These are phyloP conservation scores for Mercurialis annua DNA, from an alignment of 345 rosid species.

Conservation along the genomic window DNA sequence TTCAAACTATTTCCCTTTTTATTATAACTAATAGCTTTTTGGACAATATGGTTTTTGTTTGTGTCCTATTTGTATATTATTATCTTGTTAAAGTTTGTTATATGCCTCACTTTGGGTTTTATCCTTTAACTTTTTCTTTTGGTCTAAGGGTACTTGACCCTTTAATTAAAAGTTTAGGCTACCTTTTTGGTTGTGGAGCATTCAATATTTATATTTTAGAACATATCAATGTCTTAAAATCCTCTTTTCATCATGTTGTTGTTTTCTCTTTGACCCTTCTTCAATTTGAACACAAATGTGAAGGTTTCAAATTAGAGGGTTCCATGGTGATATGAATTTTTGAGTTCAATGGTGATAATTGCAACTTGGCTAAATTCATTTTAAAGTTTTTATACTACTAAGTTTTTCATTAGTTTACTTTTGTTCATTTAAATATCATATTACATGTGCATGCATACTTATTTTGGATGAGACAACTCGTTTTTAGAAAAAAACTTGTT, in stretches of 20 bases:
- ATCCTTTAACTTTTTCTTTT: not conserved
- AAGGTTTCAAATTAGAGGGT: no score
- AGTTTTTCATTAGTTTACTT: no score
- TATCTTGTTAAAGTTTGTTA: slow-evolving; percentile 22
- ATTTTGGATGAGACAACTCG: no score
- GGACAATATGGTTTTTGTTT: slow-evolving; percentile 17
- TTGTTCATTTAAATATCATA: no score
- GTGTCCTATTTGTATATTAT: slow-evolving; percentile 26
- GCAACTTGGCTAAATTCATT: no score
- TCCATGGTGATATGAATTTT: no score
- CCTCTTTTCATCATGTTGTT: slow-evolving; percentile 11
- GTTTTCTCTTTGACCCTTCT: not conserved
- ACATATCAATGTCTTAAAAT: not conserved
- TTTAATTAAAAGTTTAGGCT: slow-evolving; percentile 29
- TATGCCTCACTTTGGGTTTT: slow-evolving; percentile 16
- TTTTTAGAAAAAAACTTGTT: no score
- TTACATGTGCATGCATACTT: no score
- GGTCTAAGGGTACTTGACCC: slow-evolving; percentile 21
- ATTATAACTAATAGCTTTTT: slow-evolving; percentile 4
- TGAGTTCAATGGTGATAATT: no score
- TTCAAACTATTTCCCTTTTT: no score
- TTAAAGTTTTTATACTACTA: no score
- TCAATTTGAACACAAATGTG: not conserved
- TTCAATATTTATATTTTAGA: not conserved
- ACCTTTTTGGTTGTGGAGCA: slow-evolving; percentile 2